Base-by-base conservation (phyloP, 441 rosid genomes). In the Arabidopsis lyrata region DNA sequence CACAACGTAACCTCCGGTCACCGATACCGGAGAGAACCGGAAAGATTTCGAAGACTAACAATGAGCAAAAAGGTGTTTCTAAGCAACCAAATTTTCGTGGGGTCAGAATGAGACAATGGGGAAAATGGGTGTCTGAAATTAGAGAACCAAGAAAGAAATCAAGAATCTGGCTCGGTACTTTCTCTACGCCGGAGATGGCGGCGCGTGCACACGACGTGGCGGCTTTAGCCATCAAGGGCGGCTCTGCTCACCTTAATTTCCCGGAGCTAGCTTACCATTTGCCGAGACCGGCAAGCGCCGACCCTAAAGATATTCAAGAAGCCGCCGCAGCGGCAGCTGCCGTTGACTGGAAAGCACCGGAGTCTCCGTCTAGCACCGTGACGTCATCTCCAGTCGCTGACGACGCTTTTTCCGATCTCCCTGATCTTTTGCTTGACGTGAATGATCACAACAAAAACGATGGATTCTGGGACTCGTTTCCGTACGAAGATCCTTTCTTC, bases 71-170 rank as follows among this genome's bases (percentile, higher is more conserved):
- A 5, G 62, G 50, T 22, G 78, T 53, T 6, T 54, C 76, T 5
- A 80, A 77, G 62, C 88, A 83, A 50, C 83, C 84, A 1, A 86
- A 66, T 13, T 88, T 79, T 57, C 80, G 87, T 12, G 92, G 92
- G 13, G 92, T 88, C 2, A 78, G 92, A 58, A 84, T 77, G 88
- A 84, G 92, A 61, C 90, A 84, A 77, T 88, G 90, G 92, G 92
- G 92, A 7, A 86, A 86, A 78, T 88, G 92, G 92, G 90, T 88
- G 20, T 88, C 90, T 0, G 92, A 88, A 58, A 88, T 88, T n/a
- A 78, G 92, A 39, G 87, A 88, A 54, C 90, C 92, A 1, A 80
- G 81, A 74, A 88, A 88, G 75, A 88, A 88, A 68, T 88, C 92
- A 8, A 84, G 92, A 69, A 88, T 88, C 38, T 90, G 95, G 95